phyloP scores from a whole-genome alignment of 2,329 filamentous ascomycete genomes.

The Colletotrichum paranaense region DNA sequence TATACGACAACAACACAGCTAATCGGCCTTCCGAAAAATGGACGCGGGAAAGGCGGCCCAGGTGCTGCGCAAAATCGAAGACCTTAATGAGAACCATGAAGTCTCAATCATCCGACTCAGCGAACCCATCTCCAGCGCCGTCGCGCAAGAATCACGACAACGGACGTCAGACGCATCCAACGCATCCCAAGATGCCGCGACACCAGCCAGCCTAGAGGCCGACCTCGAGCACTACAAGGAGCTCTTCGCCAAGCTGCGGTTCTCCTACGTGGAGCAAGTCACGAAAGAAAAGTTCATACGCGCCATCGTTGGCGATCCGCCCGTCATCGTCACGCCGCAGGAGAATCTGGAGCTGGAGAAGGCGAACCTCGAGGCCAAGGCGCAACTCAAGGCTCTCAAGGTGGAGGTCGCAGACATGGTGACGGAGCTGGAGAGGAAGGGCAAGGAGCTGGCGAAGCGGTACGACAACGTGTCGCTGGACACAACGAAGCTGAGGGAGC shows the following conservation, averaged over 20 bases:
- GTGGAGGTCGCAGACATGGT: slow-evolving; percentile 81
- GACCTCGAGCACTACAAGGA: slow-evolving; percentile 94
- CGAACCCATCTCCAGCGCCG: slow-evolving; percentile 74
- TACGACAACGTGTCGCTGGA: slow-evolving; percentile 64
- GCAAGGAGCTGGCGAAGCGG: slow-evolving; percentile 65
- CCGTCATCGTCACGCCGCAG: slow-evolving; percentile 81
- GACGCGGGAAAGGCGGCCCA: slow-evolving; percentile 48
- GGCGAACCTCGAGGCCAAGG: slow-evolving; percentile 77
- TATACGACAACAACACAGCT: background rate
- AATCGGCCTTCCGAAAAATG: slow-evolving; percentile 39
- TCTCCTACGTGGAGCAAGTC: slow-evolving; percentile 97
- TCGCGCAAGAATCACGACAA: slow-evolving; percentile 52
- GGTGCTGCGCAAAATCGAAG: slow-evolving; percentile 60
- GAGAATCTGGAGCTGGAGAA: slow-evolving; percentile 85
- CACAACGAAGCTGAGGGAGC: slow-evolving; percentile 58
- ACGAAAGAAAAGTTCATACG: slow-evolving; percentile 98
- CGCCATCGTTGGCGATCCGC: slow-evolving; percentile 90
- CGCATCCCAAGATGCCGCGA: slow-evolving; percentile 72
- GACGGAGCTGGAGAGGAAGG: slow-evolving; percentile 74
- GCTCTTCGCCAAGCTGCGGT: slow-evolving; percentile 94
- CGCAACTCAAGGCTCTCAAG: slow-evolving; percentile 82
- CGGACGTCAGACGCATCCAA: slow-evolving; percentile 80
- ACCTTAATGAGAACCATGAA: slow-evolving; percentile 68
- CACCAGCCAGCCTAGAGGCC: slow-evolving; percentile 81
- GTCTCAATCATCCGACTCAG: slow-evolving; percentile 82